Conservation (phyloP, 257 asterid species). For the Solanum ossicruentum region DNA sequence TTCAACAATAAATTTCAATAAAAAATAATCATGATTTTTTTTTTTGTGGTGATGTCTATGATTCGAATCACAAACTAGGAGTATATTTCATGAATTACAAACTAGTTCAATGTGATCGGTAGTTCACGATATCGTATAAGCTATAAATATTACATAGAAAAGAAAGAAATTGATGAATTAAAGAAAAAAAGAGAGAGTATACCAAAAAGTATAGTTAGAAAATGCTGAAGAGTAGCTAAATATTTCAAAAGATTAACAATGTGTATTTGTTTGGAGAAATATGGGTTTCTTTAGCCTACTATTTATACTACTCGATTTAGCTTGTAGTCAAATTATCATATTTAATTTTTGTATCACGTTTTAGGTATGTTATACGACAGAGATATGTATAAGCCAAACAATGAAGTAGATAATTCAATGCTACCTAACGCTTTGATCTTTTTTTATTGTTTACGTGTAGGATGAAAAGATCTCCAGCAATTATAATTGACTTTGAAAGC, state of each 20-base stretch:
- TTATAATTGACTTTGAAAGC: background rate
- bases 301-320: constrained; percentile 47
- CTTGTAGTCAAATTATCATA: background rate
- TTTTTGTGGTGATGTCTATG: too few relatives aligned
- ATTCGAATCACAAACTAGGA: background rate
- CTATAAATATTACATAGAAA: too few relatives aligned
- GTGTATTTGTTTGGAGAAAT: constrained; percentile 13
- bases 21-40: background rate
- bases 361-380: background rate
- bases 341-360: background rate
- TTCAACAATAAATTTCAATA: too few relatives aligned
- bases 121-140: too few relatives aligned
- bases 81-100: background rate
- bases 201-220: background rate
- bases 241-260: constrained; percentile 17
- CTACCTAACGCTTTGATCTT: background rate
- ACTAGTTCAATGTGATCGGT: too few relatives aligned
- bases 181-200: background rate
- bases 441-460: background rate
- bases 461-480: background rate
- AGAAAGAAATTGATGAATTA: background rate
- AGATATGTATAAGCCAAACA: background rate
- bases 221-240: constrained; percentile 23
- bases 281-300: constrained; percentile 20
- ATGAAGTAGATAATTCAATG: constrained; percentile 32